phyloP scores from a whole-genome alignment of 2,329 filamentous ascomycete genomes.

The Aspergillus sp. region DNA sequence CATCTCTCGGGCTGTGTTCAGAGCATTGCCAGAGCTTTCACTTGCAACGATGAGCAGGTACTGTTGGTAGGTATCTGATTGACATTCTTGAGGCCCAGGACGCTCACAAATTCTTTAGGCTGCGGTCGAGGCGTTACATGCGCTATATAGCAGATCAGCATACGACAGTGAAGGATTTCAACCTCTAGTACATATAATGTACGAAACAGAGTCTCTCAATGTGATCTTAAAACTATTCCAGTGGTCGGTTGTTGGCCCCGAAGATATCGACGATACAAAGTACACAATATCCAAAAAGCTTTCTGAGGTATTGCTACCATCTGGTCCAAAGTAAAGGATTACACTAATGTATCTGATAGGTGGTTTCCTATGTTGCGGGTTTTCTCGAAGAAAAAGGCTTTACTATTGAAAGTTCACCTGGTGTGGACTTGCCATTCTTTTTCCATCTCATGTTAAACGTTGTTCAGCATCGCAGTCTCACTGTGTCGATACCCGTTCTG shows the following conservation, averaged over 20 bases:
- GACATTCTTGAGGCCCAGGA: background rate
- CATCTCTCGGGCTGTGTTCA: conserved; percentile 68
- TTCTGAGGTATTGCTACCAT: conserved; percentile 66
- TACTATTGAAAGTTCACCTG: conserved; percentile 57
- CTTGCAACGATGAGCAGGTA: conserved; percentile 67
- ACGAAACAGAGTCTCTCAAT: conserved; percentile 67
- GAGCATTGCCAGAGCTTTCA: conserved; percentile 69
- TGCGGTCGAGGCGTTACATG: conserved; percentile 78
- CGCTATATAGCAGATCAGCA: conserved; percentile 72
- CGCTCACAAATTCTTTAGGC: conserved; percentile 52
- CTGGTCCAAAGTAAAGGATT: background rate
- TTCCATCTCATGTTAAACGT: conserved; percentile 77
- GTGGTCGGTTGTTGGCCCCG: conserved; percentile 75
- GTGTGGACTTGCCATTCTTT: conserved; percentile 70
- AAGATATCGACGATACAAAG: conserved; percentile 85
- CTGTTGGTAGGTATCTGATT: conserved; percentile 61
- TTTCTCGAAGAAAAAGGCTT: conserved; percentile 78
- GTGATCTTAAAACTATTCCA: conserved; percentile 73
- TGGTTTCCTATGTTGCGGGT: conserved; percentile 80
- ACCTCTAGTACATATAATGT: conserved; percentile 76
- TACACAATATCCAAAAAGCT: conserved; percentile 93
- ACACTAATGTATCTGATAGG: conserved; percentile 47
- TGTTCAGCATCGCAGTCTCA: conserved; percentile 79
- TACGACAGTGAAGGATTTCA: conserved; percentile 77
- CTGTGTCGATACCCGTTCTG: conserved; percentile 89